phyloP scores from a whole-genome alignment of 192 early-diverging fungal genomes.

The Lobosporangium transversale region DNA sequence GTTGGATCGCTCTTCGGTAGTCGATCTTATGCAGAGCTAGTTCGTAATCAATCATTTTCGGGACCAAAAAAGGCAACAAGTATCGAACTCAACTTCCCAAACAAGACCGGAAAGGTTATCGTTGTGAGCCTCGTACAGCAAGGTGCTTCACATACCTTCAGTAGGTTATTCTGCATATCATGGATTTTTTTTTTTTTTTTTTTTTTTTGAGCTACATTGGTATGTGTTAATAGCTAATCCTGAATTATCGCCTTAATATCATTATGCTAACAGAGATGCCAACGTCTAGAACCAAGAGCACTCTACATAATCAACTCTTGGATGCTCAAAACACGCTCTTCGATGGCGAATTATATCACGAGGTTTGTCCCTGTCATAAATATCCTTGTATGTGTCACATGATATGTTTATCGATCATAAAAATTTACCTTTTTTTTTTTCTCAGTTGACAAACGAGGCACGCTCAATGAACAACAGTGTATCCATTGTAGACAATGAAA shows the following conservation, averaged over 20 bases:
- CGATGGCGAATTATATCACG: conserved; percentile 58
- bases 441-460: conserved; percentile 34
- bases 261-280: too few relatives aligned
- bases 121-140: conserved; percentile 39
- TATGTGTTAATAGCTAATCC: not conserved
- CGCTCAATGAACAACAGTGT: conserved; percentile 40
- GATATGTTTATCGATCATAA: not conserved
- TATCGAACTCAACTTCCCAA: conserved; percentile 34
- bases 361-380: too few relatives aligned
- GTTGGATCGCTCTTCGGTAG: conserved; percentile 39
- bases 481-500: conserved; percentile 45
- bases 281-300: too few relatives aligned
- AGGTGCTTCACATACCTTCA: conserved; percentile 11
- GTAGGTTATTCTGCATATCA: not conserved
- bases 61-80: conserved; percentile 11
- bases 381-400: too few relatives aligned
- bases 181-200: too few relatives aligned
- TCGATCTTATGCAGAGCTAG: conserved; percentile 35
- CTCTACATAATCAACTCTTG: conserved; percentile 45
- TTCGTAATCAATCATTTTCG: conserved; percentile 17
- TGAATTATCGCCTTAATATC: not conserved
- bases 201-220: too few relatives aligned
- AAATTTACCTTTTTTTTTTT: not conserved
- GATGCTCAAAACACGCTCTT: conserved; percentile 58
- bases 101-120: conserved; percentile 31